phyloP scores from a whole-genome alignment of 169 alveolate genomes.

The Cryptosporidium felis region DNA sequence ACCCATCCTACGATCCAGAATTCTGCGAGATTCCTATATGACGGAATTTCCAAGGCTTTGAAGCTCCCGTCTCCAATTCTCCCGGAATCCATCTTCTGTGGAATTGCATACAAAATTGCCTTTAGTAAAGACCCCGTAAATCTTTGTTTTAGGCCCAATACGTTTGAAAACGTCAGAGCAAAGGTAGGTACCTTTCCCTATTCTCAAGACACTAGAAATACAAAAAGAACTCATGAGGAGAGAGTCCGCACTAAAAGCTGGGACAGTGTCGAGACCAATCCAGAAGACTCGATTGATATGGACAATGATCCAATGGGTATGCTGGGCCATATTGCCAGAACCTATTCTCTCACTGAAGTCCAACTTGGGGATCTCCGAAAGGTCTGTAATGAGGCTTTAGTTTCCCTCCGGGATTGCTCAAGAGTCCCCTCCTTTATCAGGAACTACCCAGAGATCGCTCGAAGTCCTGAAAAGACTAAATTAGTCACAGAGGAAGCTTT shows the following conservation, averaged over 20 bases:
- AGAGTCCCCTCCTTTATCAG: background rate
- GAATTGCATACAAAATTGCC: constrained; percentile 54
- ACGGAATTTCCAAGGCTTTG: background rate
- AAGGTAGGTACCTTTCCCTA: constrained; percentile 15
- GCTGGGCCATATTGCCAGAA: constrained; percentile 20
- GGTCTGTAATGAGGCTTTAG: constrained; percentile 5
- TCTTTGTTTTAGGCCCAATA: background rate
- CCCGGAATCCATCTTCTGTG: constrained; percentile 15
- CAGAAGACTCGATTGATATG: background rate
- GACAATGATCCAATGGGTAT: constrained; percentile 46
- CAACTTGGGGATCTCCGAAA: constrained; percentile 5
- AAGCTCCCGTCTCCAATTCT: constrained; percentile 1
- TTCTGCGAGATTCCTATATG: constrained; percentile 8
- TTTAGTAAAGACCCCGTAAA: constrained; percentile 32
- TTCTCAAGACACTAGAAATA: background rate
- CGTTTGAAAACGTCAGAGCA: background rate
- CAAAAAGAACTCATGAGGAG: background rate
- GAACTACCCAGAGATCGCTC: background rate
- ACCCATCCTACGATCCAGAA: background rate
- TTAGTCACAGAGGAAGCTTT: constrained; percentile 29
- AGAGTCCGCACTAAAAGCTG: background rate
- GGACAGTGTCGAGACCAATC: background rate
- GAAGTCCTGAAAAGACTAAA: background rate
- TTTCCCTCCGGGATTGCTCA: constrained; percentile 21
- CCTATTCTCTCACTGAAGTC: background rate